phyloP scores from a whole-genome alignment of 805 yeast species.

The Starmerella floris region DNA sequence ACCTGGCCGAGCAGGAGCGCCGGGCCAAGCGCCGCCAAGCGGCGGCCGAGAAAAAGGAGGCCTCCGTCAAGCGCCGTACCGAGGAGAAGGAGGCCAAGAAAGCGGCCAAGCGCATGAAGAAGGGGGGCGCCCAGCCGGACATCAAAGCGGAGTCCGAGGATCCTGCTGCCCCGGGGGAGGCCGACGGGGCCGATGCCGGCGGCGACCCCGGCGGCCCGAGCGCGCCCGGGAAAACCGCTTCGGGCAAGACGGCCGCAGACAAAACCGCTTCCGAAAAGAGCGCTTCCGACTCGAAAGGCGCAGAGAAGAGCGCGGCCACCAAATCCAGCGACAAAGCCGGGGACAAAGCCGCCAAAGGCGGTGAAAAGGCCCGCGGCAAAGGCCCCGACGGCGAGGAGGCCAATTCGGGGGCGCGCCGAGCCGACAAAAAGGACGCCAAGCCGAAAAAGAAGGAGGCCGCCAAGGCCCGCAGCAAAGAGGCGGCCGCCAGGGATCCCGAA shows the following conservation, averaged over 20 bases:
- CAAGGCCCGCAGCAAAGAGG: background rate
- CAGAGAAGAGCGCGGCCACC: background rate
- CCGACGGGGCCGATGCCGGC: background rate
- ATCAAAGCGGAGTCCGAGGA: background rate
- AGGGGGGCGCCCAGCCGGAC: background rate
- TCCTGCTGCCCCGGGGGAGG: background rate
- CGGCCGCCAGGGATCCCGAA: background rate
- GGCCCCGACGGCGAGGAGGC: background rate
- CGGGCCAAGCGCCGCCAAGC: constrained; percentile 9
- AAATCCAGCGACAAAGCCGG: background rate
- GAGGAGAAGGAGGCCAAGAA: constrained; percentile 11
- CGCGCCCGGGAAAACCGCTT: background rate
- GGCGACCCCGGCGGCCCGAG: background rate
- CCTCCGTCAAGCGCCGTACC: constrained; percentile 7
- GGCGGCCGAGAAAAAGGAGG: constrained; percentile 14
- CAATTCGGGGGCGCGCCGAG: too few relatives aligned
- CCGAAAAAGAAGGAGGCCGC: background rate
- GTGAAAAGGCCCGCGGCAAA: background rate
- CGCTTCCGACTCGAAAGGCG: background rate
- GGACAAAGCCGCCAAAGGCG: background rate
- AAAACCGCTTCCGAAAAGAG: background rate
- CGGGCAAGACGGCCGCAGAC: background rate
- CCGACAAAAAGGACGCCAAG: background rate
- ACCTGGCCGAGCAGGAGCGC: constrained; percentile 24
- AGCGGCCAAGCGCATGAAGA: constrained; percentile 15